Evolutionary conservation across 495 filamentous ascomycete species (phyloP).

Genomic region (Neurospora intermedia): DNA sequence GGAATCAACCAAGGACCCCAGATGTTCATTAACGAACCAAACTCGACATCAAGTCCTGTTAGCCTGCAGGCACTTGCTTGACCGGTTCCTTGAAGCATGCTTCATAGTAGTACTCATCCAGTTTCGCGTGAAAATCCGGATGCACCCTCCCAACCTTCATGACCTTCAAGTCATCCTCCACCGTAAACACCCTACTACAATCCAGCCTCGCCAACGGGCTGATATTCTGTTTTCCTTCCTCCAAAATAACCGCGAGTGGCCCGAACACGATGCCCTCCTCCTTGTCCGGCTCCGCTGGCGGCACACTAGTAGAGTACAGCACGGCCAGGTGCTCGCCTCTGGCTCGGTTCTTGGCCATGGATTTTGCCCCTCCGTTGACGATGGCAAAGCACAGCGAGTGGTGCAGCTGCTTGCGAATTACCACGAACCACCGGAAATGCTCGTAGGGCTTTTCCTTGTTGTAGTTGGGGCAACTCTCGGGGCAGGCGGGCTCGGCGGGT

Average conservation of each 20-base stretch:
- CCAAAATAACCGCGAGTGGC: conserved; percentile 22
- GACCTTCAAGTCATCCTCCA: conserved; percentile 20
- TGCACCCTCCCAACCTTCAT: conserved; percentile 26
- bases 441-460: conserved; percentile 12
- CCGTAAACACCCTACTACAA: conserved; percentile 22
- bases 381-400: conserved; percentile 26
- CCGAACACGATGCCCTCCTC: conserved; percentile 16
- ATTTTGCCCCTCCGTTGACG: conserved; percentile 10
- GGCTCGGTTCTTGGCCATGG: neutral
- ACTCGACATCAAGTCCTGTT: neutral
- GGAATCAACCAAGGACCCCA: neutral
- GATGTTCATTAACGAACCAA: neutral
- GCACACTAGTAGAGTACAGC: conserved; percentile 11
- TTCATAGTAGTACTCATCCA: conserved; percentile 21
- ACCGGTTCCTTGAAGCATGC: conserved; percentile 1
- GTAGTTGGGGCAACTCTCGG: conserved; percentile 6
- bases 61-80: neutral
- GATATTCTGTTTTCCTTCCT: conserved; percentile 19
- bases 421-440: conserved; percentile 24
- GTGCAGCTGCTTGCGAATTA: conserved; percentile 17
- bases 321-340: conserved; percentile 18
- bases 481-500: conserved; percentile 10
- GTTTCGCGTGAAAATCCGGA: conserved; percentile 2
- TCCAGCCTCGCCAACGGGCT: conserved; percentile 23
- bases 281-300: conserved; percentile 12